Evolutionary conservation across 2,329 filamentous ascomycete genomes (phyloP).

Genomic region (Eutypella sp.): DNA sequence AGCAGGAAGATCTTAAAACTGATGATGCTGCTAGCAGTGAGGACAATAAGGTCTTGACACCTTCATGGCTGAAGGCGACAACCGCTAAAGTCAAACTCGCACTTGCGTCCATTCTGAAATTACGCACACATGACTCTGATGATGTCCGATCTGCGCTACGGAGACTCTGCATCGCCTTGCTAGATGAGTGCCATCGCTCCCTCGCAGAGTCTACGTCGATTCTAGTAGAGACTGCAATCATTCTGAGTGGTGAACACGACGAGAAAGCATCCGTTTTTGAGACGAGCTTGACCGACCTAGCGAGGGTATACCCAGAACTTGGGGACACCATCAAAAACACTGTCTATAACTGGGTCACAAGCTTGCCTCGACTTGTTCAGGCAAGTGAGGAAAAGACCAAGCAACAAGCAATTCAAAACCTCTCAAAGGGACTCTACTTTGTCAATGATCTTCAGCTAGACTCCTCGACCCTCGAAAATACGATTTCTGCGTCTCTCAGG

Average conservation of each 20-base stretch:
- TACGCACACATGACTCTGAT: constrained; percentile 64
- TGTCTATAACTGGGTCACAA: constrained; percentile 75
- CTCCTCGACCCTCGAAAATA: constrained; percentile 61
- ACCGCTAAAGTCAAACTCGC: constrained; percentile 77
- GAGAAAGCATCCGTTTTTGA: constrained; percentile 35
- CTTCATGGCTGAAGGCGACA: constrained; percentile 74
- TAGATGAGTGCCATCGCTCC: constrained; percentile 74
- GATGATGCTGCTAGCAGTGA: constrained; percentile 17
- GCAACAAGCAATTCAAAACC: constrained; percentile 64
- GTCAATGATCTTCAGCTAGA: constrained; percentile 59
- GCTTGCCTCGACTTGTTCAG: constrained; percentile 78
- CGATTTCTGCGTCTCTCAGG: constrained; percentile 63
- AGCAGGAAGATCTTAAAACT: constrained; percentile 21
- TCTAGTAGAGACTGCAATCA: constrained; percentile 76
- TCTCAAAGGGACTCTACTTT: constrained; percentile 68
- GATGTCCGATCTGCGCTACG: constrained; percentile 67
- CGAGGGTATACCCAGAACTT: constrained; percentile 57
- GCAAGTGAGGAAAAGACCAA: constrained; percentile 76
- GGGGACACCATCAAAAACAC: constrained; percentile 62
- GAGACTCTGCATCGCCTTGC: constrained; percentile 65
- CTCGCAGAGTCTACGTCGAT: constrained; percentile 65
- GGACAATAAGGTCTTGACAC: constrained; percentile 38
- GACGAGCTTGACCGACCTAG: constrained; percentile 56
- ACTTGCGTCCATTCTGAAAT: constrained; percentile 68
- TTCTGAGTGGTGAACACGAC: constrained; percentile 52